A percentile compares a stretch with the other conserved stretches of the same genome.
These are phyloP conservation scores for Phytophthora fragariae DNA, from an alignment of 352 stramenopile species.

Conservation along the genomic window DNA sequence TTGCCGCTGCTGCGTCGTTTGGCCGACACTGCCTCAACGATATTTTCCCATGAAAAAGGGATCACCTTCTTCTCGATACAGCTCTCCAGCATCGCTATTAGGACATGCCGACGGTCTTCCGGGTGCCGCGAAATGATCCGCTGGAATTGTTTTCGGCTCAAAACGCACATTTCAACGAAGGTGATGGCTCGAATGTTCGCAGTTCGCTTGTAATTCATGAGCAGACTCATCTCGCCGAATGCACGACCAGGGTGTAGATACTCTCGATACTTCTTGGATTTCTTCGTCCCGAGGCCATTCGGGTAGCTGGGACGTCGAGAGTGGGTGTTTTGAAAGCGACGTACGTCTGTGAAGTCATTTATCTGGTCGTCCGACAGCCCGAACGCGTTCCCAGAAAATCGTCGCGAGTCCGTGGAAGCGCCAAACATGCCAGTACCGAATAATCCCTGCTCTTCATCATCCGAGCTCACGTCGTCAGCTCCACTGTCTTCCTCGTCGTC, in stretches of 20 bases:
- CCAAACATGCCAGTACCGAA: neutral
- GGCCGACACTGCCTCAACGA: slow-evolving; percentile 7
- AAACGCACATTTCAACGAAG: slow-evolving; percentile 30
- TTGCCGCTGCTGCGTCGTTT: neutral
- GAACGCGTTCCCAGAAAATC: neutral
- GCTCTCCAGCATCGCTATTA: slow-evolving; percentile 7
- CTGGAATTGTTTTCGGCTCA: slow-evolving; percentile 8
- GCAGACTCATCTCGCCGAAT: slow-evolving; percentile 5
- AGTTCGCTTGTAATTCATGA: slow-evolving; percentile 8
- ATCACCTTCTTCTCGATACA: slow-evolving; percentile 16
- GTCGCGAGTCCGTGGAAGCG: neutral
- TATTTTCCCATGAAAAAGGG: slow-evolving; percentile 9
- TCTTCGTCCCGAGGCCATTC: neutral
- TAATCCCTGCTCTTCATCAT: neutral
- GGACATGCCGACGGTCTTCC: slow-evolving; percentile 6
- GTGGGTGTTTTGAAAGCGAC: neutral
- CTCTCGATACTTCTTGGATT: neutral
- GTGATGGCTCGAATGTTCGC: slow-evolving; percentile 25
- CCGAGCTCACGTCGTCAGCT: neutral
- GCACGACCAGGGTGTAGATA: slow-evolving; percentile 6
- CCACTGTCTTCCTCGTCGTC: neutral
- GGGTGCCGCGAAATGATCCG: slow-evolving; percentile 6
- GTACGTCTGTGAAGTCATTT: neutral
- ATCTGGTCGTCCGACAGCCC: neutral
- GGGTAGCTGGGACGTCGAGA: neutral